phyloP scores from a whole-genome alignment of 2,329 filamentous ascomycete genomes.

The Rhexocercosporidium sp. region DNA sequence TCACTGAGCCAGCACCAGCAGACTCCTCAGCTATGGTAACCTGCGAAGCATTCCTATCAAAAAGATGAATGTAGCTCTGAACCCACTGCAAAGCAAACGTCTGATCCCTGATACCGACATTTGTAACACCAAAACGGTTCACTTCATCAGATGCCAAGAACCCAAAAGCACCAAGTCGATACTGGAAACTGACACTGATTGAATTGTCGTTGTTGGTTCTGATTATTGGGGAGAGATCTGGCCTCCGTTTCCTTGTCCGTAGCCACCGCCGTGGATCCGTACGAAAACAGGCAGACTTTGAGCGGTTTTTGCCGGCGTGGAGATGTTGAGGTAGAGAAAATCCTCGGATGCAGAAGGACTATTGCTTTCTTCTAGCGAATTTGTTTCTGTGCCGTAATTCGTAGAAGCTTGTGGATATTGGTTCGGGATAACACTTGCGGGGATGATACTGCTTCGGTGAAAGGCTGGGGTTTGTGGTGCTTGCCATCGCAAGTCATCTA shows the following conservation, averaged over 20 bases:
- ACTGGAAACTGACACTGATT: slow-evolving; percentile 55
- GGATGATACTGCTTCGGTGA: slow-evolving; percentile 9
- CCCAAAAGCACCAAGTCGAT: slow-evolving; percentile 46
- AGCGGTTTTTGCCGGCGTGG: slow-evolving; percentile 46
- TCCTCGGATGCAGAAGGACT: slow-evolving; percentile 19
- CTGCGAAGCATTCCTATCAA: slow-evolving; percentile 55
- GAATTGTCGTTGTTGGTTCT: slow-evolving; percentile 54
- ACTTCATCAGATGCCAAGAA: slow-evolving; percentile 38
- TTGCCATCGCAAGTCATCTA: slow-evolving; percentile 18
- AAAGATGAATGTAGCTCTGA: slow-evolving; percentile 54
- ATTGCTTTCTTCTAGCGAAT: neutral
- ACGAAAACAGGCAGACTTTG: slow-evolving; percentile 51
- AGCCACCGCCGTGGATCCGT: slow-evolving; percentile 57
- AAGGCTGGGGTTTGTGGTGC: slow-evolving; percentile 18
- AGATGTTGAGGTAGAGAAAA: slow-evolving; percentile 53
- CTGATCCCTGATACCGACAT: slow-evolving; percentile 58
- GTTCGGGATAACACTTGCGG: neutral
- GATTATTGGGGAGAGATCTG: slow-evolving; percentile 47
- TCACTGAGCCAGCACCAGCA: slow-evolving; percentile 57
- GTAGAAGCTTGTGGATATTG: slow-evolving; percentile 13
- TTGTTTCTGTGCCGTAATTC: neutral
- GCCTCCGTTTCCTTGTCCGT: slow-evolving; percentile 47
- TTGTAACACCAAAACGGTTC: slow-evolving; percentile 48
- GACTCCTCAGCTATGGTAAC: slow-evolving; percentile 55
- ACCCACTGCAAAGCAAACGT: slow-evolving; percentile 61